A percentile compares a stretch with the other conserved stretches of the same genome.
These are phyloP conservation scores for Glycine tomentella DNA, from an alignment of 306 rosid genomes.

Conservation along the genomic window DNA sequence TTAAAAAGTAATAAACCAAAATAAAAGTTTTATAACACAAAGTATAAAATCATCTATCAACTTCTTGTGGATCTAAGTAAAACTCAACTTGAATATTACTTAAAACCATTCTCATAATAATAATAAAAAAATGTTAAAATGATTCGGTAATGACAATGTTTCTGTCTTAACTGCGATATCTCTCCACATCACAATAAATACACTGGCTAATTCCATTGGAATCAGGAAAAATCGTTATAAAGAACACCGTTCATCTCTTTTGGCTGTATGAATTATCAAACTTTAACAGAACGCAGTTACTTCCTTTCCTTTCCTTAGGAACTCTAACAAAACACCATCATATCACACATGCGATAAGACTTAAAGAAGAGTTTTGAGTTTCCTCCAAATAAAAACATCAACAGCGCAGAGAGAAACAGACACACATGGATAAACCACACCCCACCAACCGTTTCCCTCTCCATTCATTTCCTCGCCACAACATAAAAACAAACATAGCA, in stretches of 20 bases:
- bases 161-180: too few species aligned
- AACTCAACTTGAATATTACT: too few species aligned
- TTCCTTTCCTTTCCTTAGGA: too few species aligned
- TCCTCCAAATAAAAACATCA: not conserved
- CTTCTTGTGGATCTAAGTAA: too few species aligned
- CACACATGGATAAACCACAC: constrained; percentile 47
- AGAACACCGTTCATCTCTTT: not conserved
- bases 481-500: constrained; percentile 14
- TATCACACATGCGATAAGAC: too few species aligned
- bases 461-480: constrained; percentile 25
- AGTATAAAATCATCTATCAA: too few species aligned
- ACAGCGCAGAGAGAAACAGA: not conserved
- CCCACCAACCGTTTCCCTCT: constrained; percentile 28
- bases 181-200: not conserved
- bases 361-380: not conserved
- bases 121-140: too few species aligned
- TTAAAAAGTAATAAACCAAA: too few species aligned
- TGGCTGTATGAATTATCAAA: not conserved
- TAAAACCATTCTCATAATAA: too few species aligned
- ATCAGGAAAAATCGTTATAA: not conserved
- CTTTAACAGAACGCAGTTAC: not conserved
- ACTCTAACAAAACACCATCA: too few species aligned
- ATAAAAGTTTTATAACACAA: too few species aligned
- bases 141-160: too few species aligned
- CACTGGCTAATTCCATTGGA: not conserved